Percentiles rank a stretch among this genome's conserved stretches.
phyloP scores from a whole-genome alignment of 768 basidiomycete genomes.

The Pleurotus eryngii region DNA sequence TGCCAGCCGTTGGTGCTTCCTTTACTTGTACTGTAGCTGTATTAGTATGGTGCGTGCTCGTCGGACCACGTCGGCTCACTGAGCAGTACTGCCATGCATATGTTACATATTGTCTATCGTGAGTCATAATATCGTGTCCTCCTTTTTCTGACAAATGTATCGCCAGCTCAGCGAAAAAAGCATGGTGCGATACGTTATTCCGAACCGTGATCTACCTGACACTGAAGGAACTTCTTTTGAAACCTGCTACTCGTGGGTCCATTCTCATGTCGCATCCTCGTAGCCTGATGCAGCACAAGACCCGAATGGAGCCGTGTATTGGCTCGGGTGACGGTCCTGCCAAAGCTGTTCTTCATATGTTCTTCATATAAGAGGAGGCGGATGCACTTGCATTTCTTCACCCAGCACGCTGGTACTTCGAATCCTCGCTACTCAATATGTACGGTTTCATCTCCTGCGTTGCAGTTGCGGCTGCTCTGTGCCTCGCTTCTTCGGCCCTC shows the following conservation, averaged over 20 bases:
- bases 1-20: not conserved
- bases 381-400: not conserved
- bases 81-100: not conserved
- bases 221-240: not conserved
- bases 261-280: not conserved
- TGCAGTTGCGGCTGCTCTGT: not conserved
- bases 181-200: not conserved
- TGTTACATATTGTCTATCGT: not conserved
- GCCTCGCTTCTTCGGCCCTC: not conserved
- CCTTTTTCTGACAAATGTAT: not conserved
- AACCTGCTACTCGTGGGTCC: not conserved
- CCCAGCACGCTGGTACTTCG: not conserved
- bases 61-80: not conserved
- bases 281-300: not conserved
- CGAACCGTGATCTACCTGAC: not conserved
- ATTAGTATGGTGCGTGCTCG: not conserved
- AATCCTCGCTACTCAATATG: not conserved
- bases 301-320: not conserved
- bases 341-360: not conserved
- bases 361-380: not conserved
- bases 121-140: not conserved
- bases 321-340: not conserved
- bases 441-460: not conserved
- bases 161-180: conserved; percentile 1
- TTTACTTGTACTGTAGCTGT: not conserved